phyloP scores from a whole-genome alignment of 2,329 filamentous ascomycete species.

The Aureobasidium sp. region DNA sequence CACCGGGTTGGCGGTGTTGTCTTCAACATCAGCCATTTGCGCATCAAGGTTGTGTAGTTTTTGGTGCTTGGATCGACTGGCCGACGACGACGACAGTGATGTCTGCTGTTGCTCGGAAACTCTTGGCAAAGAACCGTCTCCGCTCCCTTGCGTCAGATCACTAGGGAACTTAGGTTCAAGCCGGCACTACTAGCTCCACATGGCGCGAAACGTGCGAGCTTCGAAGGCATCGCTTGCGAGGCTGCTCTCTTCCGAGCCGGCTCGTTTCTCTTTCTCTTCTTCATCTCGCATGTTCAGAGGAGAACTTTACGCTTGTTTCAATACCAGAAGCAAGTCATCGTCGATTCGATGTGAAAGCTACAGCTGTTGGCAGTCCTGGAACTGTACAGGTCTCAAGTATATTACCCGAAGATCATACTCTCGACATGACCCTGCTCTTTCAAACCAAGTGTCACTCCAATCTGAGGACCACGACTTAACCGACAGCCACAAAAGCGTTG shows the following conservation, averaged over 20 bases:
- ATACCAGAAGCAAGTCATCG: neutral
- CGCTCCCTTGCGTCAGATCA: constrained; percentile 10
- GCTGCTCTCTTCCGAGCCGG: neutral
- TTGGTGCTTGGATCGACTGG: neutral
- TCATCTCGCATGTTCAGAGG: neutral
- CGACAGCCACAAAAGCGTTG: neutral
- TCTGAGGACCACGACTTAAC: neutral
- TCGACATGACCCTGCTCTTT: neutral
- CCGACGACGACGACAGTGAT: neutral
- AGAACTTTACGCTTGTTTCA: neutral
- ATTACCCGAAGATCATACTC: neutral
- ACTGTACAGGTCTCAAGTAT: neutral
- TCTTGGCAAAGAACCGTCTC: too few relatives aligned
- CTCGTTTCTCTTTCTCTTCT: neutral
- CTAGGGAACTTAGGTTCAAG: constrained; percentile 20
- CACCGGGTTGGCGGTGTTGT: constrained; percentile 65
- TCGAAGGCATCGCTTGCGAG: constrained; percentile 5
- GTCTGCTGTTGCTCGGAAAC: neutral
- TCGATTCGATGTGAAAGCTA: neutral
- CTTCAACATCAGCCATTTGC: constrained; percentile 84
- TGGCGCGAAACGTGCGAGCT: constrained; percentile 16
- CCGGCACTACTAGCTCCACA: constrained; percentile 19
- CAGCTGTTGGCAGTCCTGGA: neutral
- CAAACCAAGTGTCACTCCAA: neutral
- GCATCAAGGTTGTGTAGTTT: constrained; percentile 15